Conservation (phyloP, 1,284 basidiomycete species). For the Moniliophthora roreri region DNA sequence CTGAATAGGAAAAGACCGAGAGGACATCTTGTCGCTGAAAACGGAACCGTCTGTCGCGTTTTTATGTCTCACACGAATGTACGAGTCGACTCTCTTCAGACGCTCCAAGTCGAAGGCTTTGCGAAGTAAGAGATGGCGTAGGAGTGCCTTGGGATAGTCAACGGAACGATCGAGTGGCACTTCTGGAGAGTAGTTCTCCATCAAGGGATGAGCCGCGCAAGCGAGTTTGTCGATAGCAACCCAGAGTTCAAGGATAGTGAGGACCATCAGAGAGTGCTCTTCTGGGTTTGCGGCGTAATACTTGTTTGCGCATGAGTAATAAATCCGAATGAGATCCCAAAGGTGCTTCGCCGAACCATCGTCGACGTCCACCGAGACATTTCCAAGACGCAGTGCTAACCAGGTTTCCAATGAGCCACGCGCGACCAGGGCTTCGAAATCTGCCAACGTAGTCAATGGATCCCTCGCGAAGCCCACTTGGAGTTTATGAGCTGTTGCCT, state of each 20-base stretch:
- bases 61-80: background rate
- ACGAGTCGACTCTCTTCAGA: background rate
- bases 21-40: background rate
- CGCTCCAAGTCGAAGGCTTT: background rate
- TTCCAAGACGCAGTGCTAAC: too few relatives aligned
- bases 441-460: too few relatives aligned
- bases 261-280: constrained; percentile 4
- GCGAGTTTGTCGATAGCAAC: constrained; percentile 1
- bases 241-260: constrained; percentile 8
- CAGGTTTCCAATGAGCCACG: too few relatives aligned
- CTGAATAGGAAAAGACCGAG: background rate
- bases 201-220: background rate
- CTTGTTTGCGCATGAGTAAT: too few relatives aligned
- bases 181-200: background rate
- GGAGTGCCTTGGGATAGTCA: too few relatives aligned
- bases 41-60: background rate
- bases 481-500: too few relatives aligned
- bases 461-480: too few relatives aligned
- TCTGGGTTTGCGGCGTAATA: background rate
- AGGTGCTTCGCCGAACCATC: too few relatives aligned
- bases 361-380: too few relatives aligned
- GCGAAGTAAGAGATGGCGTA: background rate
- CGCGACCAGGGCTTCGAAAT: too few relatives aligned
- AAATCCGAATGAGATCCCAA: too few relatives aligned
- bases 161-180: background rate